Percentiles rank a stretch among this genome's conserved stretches.
These are phyloP conservation scores for Marvania coccoides DNA, from an alignment of 139 green algal species.

Conservation along the genomic window DNA sequence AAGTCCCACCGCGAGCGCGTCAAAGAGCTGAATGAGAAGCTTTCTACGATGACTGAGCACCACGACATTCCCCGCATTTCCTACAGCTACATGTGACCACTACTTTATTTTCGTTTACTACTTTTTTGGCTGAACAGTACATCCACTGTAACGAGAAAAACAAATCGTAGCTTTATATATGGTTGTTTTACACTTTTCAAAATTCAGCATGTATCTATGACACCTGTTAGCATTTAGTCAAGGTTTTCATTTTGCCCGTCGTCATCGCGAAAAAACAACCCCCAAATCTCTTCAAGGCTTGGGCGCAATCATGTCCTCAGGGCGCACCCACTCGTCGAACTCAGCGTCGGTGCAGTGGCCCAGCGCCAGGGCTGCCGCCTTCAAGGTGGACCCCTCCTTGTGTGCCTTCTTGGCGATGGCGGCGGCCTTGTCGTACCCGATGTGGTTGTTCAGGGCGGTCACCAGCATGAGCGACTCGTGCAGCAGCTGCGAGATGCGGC, in stretches of 20 bases:
- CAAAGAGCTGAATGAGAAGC: constrained; percentile 42
- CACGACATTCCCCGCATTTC: constrained; percentile 16
- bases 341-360: constrained; percentile 60
- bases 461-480: constrained; percentile 94
- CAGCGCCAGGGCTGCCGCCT: constrained; percentile 74
- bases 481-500: constrained; percentile 73
- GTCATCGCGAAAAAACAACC: no score
- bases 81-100: constrained; percentile 5
- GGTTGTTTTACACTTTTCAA: neutral
- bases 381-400: constrained; percentile 80
- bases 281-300: constrained; percentile 16
- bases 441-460: constrained; percentile 82
- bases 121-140: neutral
- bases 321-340: constrained; percentile 85
- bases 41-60: constrained; percentile 25
- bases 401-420: constrained; percentile 92
- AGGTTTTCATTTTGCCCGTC: no score
- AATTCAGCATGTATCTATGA: neutral
- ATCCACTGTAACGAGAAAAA: neutral
- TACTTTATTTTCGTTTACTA: neutral
- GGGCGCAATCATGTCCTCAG: constrained; percentile 81
- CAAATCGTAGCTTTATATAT: neutral
- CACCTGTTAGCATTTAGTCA: no score
- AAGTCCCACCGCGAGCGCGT: constrained; percentile 80
- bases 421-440: constrained; percentile 94